These are phyloP conservation scores for Eremothecium cymbalariae DNA, from an alignment of 1,139 yeast species.

Conservation along the genomic window DNA sequence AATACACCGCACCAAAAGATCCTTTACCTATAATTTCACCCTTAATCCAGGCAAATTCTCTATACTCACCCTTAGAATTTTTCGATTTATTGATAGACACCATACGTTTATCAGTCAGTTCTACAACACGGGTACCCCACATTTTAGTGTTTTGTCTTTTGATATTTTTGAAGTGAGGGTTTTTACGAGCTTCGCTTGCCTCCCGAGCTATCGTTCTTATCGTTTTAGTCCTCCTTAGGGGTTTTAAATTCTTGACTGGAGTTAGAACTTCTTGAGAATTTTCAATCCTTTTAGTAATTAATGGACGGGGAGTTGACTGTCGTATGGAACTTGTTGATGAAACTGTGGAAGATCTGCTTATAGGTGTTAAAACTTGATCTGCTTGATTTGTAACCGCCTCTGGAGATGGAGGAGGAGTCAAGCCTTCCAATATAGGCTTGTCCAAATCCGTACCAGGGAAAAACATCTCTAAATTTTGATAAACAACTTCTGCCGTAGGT, in stretches of 20 bases:
- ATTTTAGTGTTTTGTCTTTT: constrained; percentile 81
- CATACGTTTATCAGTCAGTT: constrained; percentile 71
- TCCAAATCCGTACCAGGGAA: constrained; percentile 92
- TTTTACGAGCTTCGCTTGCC: constrained; percentile 57
- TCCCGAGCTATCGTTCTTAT: constrained; percentile 90
- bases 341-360: constrained; percentile 5
- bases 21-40: constrained; percentile 97
- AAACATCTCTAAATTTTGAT: constrained; percentile 81
- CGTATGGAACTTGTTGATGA: constrained; percentile 10
- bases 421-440: constrained; percentile 78
- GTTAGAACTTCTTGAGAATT: constrained; percentile 14
- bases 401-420: constrained; percentile 54
- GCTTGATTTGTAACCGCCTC: constrained; percentile 10
- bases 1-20: constrained; percentile 90
- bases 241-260: constrained; percentile 15
- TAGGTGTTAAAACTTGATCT: constrained; percentile 2
- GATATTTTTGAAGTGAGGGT: constrained; percentile 30
- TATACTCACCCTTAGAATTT: constrained; percentile 53
- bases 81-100: constrained; percentile 38
- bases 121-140: constrained; percentile 95
- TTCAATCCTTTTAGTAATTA: constrained; percentile 14
- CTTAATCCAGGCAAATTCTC: constrained; percentile 94
- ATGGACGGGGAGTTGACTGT: constrained; percentile 16
- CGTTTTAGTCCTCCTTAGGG: constrained; percentile 61
- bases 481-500: constrained; percentile 92